phyloP scores from a whole-genome alignment of 306 rosid species.

The Phaseolus lunatus region DNA sequence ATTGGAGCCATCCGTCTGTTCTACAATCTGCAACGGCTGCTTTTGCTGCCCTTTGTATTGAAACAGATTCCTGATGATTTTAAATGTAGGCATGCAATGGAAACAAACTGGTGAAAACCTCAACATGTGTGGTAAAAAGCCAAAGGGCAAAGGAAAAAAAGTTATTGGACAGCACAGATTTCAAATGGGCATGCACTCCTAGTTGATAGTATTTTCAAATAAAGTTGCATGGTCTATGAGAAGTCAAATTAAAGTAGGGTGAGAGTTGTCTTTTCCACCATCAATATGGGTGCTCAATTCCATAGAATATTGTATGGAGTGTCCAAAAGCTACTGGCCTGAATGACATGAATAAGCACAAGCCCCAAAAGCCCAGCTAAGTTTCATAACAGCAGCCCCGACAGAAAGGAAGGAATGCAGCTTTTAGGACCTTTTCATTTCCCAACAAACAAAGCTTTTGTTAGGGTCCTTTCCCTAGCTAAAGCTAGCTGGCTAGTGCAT shows the following conservation, averaged over 20 bases:
- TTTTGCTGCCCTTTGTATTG: slow-evolving; percentile 64
- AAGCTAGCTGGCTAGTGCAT: slow-evolving; percentile 37
- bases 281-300: slow-evolving; percentile 48
- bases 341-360: slow-evolving; percentile 72
- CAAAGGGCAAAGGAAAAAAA: slow-evolving; percentile 38
- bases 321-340: slow-evolving; percentile 49
- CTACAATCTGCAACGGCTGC: slow-evolving; percentile 57
- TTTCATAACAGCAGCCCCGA: slow-evolving; percentile 81
- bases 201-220: slow-evolving; percentile 33
- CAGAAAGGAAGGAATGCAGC: slow-evolving; percentile 95
- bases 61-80: slow-evolving; percentile 70
- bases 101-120: slow-evolving; percentile 43
- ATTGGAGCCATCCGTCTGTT: slow-evolving; percentile 83
- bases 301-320: slow-evolving; percentile 42
- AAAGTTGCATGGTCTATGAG: slow-evolving; percentile 44
- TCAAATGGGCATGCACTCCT: slow-evolving; percentile 48
- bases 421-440: slow-evolving; percentile 86
- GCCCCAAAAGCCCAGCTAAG: slow-evolving; percentile 73
- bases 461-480: slow-evolving; percentile 51
- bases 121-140: slow-evolving; percentile 33
- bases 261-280: slow-evolving; percentile 51
- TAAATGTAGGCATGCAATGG: slow-evolving; percentile 33
- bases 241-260: slow-evolving; percentile 57
- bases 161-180: slow-evolving; percentile 41
- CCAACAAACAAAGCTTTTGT: slow-evolving; percentile 81